A percentile compares a stretch with the other conserved stretches of the same genome.
Evolutionary conservation across 345 rosid genomes (phyloP).

Genomic region (Toxicodendron radicans): DNA sequence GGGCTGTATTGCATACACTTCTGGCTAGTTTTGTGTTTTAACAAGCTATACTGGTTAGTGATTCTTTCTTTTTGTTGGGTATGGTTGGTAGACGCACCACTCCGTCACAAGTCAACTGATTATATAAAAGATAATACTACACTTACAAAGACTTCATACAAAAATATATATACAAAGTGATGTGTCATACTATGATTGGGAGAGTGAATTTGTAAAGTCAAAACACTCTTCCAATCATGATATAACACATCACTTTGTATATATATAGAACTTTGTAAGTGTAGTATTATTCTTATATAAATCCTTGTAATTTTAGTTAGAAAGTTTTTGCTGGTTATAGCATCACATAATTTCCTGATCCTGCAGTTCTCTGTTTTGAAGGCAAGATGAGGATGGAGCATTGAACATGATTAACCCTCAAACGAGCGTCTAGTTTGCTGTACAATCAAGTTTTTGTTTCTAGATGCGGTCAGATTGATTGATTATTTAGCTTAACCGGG

Average conservation of each 20-base stretch:
- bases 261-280: too few relatives aligned
- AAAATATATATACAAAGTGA: too few relatives aligned
- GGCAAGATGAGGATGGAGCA: not conserved
- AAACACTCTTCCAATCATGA: too few relatives aligned
- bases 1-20: constrained; percentile 87
- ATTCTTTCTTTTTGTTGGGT: not conserved
- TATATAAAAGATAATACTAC: too few relatives aligned
- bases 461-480: constrained; percentile 28
- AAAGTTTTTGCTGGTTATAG: too few relatives aligned
- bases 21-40: constrained; percentile 69
- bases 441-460: constrained; percentile 3
- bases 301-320: too few relatives aligned
- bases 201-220: too few relatives aligned
- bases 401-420: not conserved
- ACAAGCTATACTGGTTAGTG: constrained; percentile 43
- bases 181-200: too few relatives aligned
- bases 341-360: not conserved
- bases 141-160: too few relatives aligned
- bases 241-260: too few relatives aligned
- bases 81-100: not conserved
- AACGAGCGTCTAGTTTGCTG: not conserved
- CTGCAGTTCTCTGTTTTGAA: constrained; percentile 27
- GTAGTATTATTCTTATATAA: too few relatives aligned
- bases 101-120: too few relatives aligned
- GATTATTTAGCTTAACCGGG: constrained; percentile 42